Evolutionary conservation across 129 eudicot species (phyloP), one percentile per base, ranked within the genome.

Genomic region (Gnaphalium uliginosum): DNA sequence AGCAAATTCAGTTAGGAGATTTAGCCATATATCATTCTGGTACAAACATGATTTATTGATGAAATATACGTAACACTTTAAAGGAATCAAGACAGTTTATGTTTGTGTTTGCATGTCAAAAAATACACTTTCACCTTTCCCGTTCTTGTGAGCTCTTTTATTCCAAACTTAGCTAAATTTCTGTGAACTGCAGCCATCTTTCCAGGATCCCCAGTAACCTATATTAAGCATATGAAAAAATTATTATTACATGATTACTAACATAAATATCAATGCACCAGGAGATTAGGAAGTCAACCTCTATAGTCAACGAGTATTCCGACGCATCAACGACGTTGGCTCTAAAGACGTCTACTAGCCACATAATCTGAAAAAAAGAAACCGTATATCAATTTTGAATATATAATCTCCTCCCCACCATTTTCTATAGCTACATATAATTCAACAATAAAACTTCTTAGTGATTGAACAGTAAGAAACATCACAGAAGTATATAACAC

Each of bases 141-240:
- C 39, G 99, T 94, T 85, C 97, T 88, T 21, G 90, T 91, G 59
- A 94, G 84, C 82, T 94, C 94, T 79, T 82, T 89, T 66, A 91
- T 89, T 59, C 99, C 99, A 76, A 91, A 91, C 82, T 91, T 89
- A 24, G 80, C 80, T 66, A 94, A 74, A 81, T 91, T 94, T 76
- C 93, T 94, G 76, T 79, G 83, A 18, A 94, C 86, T 71, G 97
- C 93, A 67, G 61, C 96, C 83, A 90, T 85, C 85, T 94, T 94
- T 23, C 99, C 99, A 57, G 99, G 99, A 79, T 94, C 99, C 82
- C 99, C 99, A 71, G 99, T 94, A 60, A 94, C 97, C 99, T 94
- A 48, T 63, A 78, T 59, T 21, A 81, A 64, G 29, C 78, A 78
- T 2, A 66, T 72, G 62, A 58, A 14, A 51, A 51, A 54, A 46